Evolutionary conservation across 495 filamentous ascomycete species (phyloP).

Genomic region (Podospora anserina): DNA sequence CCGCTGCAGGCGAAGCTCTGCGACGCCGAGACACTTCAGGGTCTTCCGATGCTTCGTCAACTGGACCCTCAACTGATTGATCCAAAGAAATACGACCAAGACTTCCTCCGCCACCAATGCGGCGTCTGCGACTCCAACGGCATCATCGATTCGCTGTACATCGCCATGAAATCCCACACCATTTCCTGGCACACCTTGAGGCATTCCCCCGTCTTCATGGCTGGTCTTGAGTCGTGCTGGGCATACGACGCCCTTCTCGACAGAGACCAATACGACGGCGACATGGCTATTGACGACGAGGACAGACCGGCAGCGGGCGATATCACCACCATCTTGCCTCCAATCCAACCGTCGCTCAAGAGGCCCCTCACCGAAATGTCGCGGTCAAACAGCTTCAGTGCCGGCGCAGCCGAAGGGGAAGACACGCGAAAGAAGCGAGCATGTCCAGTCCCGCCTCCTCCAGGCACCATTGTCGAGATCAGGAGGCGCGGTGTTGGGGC

Average conservation of each 20-base stretch:
- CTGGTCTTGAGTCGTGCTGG: conserved; percentile 52
- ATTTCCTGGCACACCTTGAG: conserved; percentile 48
- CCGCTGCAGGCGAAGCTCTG: conserved; percentile 55
- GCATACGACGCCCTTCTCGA: conserved; percentile 48
- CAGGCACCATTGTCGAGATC: conserved; percentile 23
- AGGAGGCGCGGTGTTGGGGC: conserved; percentile 27
- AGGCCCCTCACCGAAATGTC: conserved; percentile 48
- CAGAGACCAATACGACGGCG: conserved; percentile 36
- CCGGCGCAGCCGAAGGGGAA: conserved; percentile 12
- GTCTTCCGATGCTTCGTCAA: conserved; percentile 54
- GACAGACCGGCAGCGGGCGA: conserved; percentile 48
- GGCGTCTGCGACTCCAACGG: conserved; percentile 50
- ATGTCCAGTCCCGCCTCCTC: conserved; percentile 16
- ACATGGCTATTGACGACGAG: conserved; percentile 34
- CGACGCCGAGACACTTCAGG: conserved; percentile 50
- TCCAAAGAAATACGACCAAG: conserved; percentile 38
- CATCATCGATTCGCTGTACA: conserved; percentile 54
- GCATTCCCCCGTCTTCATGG: conserved; percentile 44
- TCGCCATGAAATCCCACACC: conserved; percentile 49
- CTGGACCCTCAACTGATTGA: conserved; percentile 41
- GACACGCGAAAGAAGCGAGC: conserved; percentile 17
- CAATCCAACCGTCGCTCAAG: conserved; percentile 43
- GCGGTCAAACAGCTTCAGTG: conserved; percentile 45
- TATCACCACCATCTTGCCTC: conserved; percentile 40
- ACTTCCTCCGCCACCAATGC: conserved; percentile 48